phyloP scores from a whole-genome alignment of 305 asterid genomes.

The Fraxinus albicans region DNA sequence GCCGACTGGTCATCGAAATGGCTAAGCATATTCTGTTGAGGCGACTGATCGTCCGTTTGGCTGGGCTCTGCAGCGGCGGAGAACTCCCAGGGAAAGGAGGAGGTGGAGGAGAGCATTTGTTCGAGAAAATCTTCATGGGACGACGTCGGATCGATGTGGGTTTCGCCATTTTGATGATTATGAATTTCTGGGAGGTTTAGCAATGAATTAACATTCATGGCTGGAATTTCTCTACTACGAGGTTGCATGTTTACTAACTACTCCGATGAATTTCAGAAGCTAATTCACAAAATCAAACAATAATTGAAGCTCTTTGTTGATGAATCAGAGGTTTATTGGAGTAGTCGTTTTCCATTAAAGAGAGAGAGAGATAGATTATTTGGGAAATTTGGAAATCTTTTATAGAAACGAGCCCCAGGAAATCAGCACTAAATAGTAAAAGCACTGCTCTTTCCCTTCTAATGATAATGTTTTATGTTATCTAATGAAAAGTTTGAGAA shows the following conservation, averaged over 20 bases:
- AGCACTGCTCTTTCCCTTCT: background rate
- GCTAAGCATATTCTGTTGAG: slow-evolving; percentile 22
- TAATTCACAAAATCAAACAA: background rate
- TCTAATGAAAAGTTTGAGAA: too few species aligned
- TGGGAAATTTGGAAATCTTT: slow-evolving; percentile 28
- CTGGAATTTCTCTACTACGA: background rate
- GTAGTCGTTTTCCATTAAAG: background rate
- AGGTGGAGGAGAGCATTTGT: slow-evolving; percentile 41
- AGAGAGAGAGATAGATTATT: slow-evolving; percentile 12
- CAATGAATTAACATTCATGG: background rate
- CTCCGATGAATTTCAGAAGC: background rate
- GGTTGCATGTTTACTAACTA: background rate
- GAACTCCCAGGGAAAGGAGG: slow-evolving; percentile 38
- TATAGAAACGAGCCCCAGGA: background rate
- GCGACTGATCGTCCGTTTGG: slow-evolving; percentile 40
- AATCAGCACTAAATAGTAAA: background rate
- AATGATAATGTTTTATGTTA: background rate
- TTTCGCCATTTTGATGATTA: slow-evolving; percentile 18
- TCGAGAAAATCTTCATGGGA: slow-evolving; percentile 47
- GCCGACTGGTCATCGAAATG: slow-evolving; percentile 44
- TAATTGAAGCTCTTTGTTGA: background rate
- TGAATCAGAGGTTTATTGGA: background rate
- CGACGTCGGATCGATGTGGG: slow-evolving; percentile 37
- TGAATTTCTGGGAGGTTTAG: slow-evolving; percentile 30
- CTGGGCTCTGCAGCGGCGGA: slow-evolving; percentile 33